A percentile compares a stretch with the other conserved stretches of the same genome.
Conservation (phyloP, 331 rosid species). For the Prunus yedoensis region DNA sequence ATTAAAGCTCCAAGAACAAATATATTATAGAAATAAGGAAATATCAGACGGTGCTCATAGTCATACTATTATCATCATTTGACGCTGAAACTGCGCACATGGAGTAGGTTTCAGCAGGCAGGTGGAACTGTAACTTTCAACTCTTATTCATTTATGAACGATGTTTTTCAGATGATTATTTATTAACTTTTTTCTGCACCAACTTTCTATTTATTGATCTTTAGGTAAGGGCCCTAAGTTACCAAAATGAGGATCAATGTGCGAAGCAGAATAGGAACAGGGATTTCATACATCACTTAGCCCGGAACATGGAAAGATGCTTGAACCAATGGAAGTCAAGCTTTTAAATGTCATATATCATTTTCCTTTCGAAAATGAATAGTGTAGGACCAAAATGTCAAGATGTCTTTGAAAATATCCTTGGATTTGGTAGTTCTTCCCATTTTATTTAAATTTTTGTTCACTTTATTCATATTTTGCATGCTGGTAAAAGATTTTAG, state of each 20-base stretch:
- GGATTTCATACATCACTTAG: background rate
- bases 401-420: background rate
- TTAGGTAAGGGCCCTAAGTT: background rate
- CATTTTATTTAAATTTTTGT: background rate
- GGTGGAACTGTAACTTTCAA: background rate
- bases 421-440: background rate
- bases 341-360: background rate
- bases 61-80: background rate
- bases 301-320: background rate
- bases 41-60: background rate
- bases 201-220: background rate
- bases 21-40: background rate
- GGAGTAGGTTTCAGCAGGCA: conserved; percentile 5
- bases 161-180: background rate
- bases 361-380: background rate
- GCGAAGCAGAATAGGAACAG: background rate
- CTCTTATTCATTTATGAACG: conserved; percentile 1
- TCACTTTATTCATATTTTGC: background rate
- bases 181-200: background rate
- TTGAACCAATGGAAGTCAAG: background rate
- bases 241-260: background rate
- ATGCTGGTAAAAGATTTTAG: background rate
- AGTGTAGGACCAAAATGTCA: background rate
- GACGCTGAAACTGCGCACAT: background rate
- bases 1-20: conserved; percentile 5